Evolutionary conservation across 331 rosid species (phyloP).

Genomic region (Telfairia occidentalis): DNA sequence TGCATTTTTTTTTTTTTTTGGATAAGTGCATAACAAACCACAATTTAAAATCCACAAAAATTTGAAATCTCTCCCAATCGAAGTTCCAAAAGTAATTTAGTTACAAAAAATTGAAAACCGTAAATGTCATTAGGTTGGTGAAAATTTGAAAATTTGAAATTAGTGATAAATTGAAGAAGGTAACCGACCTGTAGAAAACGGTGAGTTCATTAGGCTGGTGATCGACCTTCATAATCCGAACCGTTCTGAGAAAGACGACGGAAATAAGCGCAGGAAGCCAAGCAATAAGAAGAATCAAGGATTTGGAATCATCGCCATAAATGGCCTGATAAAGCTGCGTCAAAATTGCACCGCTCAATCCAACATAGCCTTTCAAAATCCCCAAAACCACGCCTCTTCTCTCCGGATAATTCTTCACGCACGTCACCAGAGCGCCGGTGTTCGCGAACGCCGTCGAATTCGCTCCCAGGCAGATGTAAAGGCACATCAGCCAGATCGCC

Average conservation of each 20-base stretch:
- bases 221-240: slow-evolving; percentile 38
- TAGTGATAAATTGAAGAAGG: not conserved
- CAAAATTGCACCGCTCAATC: slow-evolving; percentile 62
- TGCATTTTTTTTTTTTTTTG: too few species aligned
- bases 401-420: slow-evolving; percentile 59
- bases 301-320: slow-evolving; percentile 40
- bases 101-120: too few species aligned
- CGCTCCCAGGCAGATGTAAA: slow-evolving; percentile 45
- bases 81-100: too few species aligned
- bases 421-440: slow-evolving; percentile 54
- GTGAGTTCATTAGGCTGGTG: slow-evolving; percentile 31
- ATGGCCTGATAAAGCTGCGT: slow-evolving; percentile 53
- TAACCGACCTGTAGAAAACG: slow-evolving; percentile 38
- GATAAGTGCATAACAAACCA: too few species aligned
- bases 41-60: too few species aligned
- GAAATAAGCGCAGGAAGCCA: slow-evolving; percentile 71
- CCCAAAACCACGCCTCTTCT: slow-evolving; percentile 59
- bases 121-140: too few species aligned
- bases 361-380: slow-evolving; percentile 59
- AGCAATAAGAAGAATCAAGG: slow-evolving; percentile 50
- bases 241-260: slow-evolving; percentile 38
- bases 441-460: slow-evolving; percentile 68
- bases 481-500: slow-evolving; percentile 50
- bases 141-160: too few species aligned
- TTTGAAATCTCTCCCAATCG: too few species aligned